Base-by-base conservation (phyloP, 257 asterid species). In the Solanum clarkiae region DNA sequence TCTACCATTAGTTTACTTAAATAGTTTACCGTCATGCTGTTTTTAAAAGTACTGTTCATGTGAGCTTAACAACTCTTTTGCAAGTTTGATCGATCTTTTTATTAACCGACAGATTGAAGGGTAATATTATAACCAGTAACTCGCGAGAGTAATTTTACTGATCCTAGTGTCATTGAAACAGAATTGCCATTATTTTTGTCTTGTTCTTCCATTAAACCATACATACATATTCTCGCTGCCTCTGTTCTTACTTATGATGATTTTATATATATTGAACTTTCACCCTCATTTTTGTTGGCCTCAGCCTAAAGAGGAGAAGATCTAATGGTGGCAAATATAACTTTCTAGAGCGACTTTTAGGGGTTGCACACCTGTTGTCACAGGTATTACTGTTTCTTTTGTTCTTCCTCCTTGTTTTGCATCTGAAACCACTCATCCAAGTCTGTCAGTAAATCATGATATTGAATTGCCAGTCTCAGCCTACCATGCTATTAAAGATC, bases 281-380 rank as follows among this genome's bases (percentile, higher is more conserved):
- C 15, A 57, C 68, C 62, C 70, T 45, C 84, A 24, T 85, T 74
- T 59, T 49, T n/a, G 22, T 63, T 80, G 53, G 29, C 47, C 84
- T 86, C 88, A 94, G 99, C 91, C 91, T 97, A 89, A 97, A 95
- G 95, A 92, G 95, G 91, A 91, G 90, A 89, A 91, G 84, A 88
- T 83, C 87, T 51, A 87, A 90, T 32, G 74, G 90, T 77, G 93
- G 90, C 79, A 95, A 94, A 86, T 91, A 57, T 74, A 97, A 93
- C 86, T 91, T 95, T 82, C 80, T 94, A 90, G 98, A 95, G 89
- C 94, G 97, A 74, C 98, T 95, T 84, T 86, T 92, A 82, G 99
- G 98, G 89, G 92, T 90, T 90, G 89, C 93, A 83, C 95, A 93
- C 63, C 86, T 97, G 55, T 83, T 94, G 81, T 91, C 98, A 1